Percentiles rank a stretch among this genome's conserved stretches.
Conservation (phyloP, 1,139 yeast genomes). For the Suhomyces chickasaworum region DNA sequence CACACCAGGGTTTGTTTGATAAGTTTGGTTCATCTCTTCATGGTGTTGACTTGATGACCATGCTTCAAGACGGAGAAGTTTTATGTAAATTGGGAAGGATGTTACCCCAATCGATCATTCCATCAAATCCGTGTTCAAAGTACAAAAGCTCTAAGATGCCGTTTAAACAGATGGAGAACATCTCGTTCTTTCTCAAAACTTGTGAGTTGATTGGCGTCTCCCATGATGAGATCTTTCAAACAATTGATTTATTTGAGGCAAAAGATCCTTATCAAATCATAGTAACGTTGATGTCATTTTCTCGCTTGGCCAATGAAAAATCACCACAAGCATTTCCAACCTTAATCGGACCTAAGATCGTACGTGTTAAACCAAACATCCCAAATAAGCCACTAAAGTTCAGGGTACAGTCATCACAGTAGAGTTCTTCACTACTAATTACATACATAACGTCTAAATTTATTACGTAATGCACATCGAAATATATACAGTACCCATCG, state of each 20-base stretch:
- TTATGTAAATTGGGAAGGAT: constrained; percentile 54
- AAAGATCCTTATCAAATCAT: constrained; percentile 79
- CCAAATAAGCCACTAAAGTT: constrained; percentile 38
- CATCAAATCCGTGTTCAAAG: constrained; percentile 37
- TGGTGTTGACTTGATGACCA: constrained; percentile 41
- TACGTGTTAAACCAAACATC: constrained; percentile 38
- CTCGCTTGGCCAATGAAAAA: constrained; percentile 48
- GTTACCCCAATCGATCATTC: constrained; percentile 33
- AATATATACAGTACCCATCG: constrained; percentile 9
- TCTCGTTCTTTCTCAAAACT: constrained; percentile 66
- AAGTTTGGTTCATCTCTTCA: constrained; percentile 23
- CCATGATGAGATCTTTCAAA: constrained; percentile 81
- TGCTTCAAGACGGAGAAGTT: constrained; percentile 65
- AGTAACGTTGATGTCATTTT: constrained; percentile 71
- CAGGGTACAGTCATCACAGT: constrained; percentile 8
- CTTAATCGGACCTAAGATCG: constrained; percentile 41
- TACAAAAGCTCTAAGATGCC: constrained; percentile 75
- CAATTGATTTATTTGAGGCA: constrained; percentile 73
- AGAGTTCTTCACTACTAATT: background rate
- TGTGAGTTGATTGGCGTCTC: constrained; percentile 70
- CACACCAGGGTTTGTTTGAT: constrained; percentile 11
- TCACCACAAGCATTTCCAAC: constrained; percentile 32
- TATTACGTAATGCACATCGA: background rate
- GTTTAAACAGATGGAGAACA: constrained; percentile 87
- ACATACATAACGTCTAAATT: background rate